Evolutionary conservation across 441 rosid genomes (phyloP).

Genomic region (Flueggea neowawraea): DNA sequence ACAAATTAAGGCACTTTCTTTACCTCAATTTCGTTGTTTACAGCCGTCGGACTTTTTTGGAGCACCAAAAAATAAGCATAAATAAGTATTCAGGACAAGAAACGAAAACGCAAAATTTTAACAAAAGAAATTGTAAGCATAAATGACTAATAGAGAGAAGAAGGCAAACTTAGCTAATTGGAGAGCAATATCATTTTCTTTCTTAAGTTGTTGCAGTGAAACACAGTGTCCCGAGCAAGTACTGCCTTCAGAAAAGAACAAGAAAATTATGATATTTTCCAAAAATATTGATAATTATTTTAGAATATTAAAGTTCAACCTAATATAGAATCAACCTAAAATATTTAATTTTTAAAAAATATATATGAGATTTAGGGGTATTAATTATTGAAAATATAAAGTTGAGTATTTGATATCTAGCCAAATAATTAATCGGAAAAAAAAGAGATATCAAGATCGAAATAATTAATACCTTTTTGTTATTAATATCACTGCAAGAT

Average conservation of each 20-base stretch:
- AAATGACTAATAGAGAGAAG: not conserved
- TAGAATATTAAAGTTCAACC: too few relatives aligned
- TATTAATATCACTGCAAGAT: slow-evolving; percentile 30
- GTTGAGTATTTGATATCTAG: not conserved
- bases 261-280: not conserved
- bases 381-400: too few relatives aligned
- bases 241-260: slow-evolving; percentile 29
- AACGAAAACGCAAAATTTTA: not conserved
- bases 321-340: too few relatives aligned
- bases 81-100: not conserved
- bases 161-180: slow-evolving; percentile 38
- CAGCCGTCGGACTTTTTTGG: slow-evolving; percentile 32
- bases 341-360: too few relatives aligned
- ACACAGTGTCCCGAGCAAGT: slow-evolving; percentile 37
- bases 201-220: slow-evolving; percentile 49
- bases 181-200: slow-evolving; percentile 50
- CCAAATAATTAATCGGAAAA: too few relatives aligned
- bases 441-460: too few relatives aligned
- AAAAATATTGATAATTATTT: too few relatives aligned
- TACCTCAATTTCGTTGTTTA: slow-evolving; percentile 44
- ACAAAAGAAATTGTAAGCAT: not conserved
- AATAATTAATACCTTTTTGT: slow-evolving; percentile 42
- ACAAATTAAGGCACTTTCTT: not conserved
- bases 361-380: too few relatives aligned
- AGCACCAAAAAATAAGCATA: slow-evolving; percentile 3